These are phyloP conservation scores for Phylloporus sp. DNA, from an alignment of 768 basidiomycete genomes.

Conservation along the genomic window DNA sequence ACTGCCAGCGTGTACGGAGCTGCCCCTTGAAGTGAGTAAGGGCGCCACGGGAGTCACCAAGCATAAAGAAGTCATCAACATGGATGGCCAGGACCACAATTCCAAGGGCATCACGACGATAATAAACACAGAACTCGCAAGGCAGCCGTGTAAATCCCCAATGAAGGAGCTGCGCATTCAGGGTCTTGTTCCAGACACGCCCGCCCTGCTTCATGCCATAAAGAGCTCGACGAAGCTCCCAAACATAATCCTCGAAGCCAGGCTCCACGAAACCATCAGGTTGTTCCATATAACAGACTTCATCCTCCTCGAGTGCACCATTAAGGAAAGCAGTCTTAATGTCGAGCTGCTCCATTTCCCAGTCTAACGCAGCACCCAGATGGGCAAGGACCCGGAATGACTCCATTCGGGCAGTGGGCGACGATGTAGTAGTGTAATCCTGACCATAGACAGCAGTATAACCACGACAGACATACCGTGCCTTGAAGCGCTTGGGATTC, in stretches of 20 bases:
- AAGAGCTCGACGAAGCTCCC: slow-evolving; percentile 16
- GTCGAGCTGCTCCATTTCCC: slow-evolving; percentile 38
- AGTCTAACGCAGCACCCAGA: slow-evolving; percentile 31
- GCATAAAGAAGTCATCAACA: slow-evolving; percentile 34
- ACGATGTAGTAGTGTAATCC: slow-evolving; percentile 42
- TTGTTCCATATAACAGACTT: slow-evolving; percentile 35
- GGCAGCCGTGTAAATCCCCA: slow-evolving; percentile 30
- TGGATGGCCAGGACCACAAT: slow-evolving; percentile 31
- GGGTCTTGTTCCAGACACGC: slow-evolving; percentile 32
- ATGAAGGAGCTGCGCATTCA: slow-evolving; percentile 25
- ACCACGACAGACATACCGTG: slow-evolving; percentile 39
- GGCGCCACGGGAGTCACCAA: slow-evolving; percentile 7
- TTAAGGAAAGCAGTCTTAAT: slow-evolving; percentile 40
- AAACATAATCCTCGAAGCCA: slow-evolving; percentile 9
- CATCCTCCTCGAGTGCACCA: slow-evolving; percentile 28
- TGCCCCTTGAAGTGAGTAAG: slow-evolving; percentile 23
- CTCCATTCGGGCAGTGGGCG: slow-evolving; percentile 39
- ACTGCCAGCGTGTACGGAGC: slow-evolving; percentile 26
- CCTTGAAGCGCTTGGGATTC: slow-evolving; percentile 29
- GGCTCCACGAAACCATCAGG: slow-evolving; percentile 25
- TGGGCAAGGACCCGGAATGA: slow-evolving; percentile 36
- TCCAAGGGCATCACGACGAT: slow-evolving; percentile 3
- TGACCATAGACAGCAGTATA: slow-evolving; percentile 38
- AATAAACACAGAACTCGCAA: slow-evolving; percentile 35
- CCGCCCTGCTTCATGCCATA: slow-evolving; percentile 34